Base-by-base conservation (phyloP, 192 early-diverging fungal genomes). In the Mortierella alpina region DNA sequence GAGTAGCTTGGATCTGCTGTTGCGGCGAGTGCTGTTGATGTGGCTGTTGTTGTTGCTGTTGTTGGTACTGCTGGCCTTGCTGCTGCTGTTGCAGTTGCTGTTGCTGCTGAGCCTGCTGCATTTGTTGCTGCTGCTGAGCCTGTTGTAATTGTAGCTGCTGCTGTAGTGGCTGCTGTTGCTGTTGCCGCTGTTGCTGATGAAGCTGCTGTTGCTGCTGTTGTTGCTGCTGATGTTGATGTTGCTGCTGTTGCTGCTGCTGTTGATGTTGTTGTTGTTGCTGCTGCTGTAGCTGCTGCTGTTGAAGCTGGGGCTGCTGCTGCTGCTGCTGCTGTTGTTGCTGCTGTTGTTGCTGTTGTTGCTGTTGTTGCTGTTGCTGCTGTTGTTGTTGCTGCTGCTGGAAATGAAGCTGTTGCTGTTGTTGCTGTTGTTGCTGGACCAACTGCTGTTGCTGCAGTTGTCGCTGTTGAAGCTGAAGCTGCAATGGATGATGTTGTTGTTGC, bases 261-360 rank as follows among this genome's bases (percentile, higher is more conserved):
- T 66, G 63, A 13, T 20, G 48, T 13, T 17, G 13, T 18, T 39
- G 50, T 58, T 54, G 48, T 14, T 50, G 20, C 52, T 61, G 70
- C 14, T 40, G 59, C 5, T 6, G 23, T 66, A 18, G 64, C 44
- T 55, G 64, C 6, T 40, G 40, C 18, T 56, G 66, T 4, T 31
- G 59, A 42, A 52, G 49, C 44, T 52, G 51, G 10, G 14, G 2
- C 42, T 41, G 46, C 40, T 52, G 70, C n/a, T 62, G 59, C 2
- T n/a, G 48, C 39, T 63, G 59, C 14, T 46, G 59, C 8, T 72
- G 70, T 53, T 63, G 61, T 12, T 63, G 69, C 31, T 70, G 58
- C 17, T 39, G 7, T 22, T 70, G 69, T 17, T 68, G 66, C n/a
- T 66, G 51, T 9, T 66, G 64, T 45, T 44, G 51, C 17, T 49